A percentile compares a stretch with the other conserved stretches of the same genome.
These are phyloP conservation scores for Smallanthus sonchifolius DNA, from an alignment of 129 eudicot genomes.

Conservation along the genomic window DNA sequence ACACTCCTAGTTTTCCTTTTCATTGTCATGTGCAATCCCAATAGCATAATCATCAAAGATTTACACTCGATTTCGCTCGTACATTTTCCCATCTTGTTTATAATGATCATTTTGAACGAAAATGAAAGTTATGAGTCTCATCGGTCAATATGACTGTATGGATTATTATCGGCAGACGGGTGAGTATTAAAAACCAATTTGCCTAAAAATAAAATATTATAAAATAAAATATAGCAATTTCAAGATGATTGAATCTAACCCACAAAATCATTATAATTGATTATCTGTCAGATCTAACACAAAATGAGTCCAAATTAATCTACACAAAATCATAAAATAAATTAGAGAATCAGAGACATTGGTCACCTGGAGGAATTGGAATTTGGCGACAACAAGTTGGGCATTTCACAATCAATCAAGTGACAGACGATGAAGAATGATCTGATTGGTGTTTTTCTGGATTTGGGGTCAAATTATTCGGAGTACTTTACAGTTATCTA, in stretches of 20 bases:
- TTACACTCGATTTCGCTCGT: too few relatives aligned
- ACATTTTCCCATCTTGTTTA: too few relatives aligned
- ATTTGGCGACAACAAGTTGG: not conserved
- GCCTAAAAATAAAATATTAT: not conserved
- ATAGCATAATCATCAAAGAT: too few relatives aligned
- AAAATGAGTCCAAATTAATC: constrained; percentile 4
- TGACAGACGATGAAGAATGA: constrained; percentile 15
- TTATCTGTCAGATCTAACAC: constrained; percentile 27
- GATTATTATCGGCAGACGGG: too few relatives aligned
- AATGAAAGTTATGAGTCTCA: too few relatives aligned
- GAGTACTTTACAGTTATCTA: constrained; percentile 5
- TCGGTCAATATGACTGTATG: too few relatives aligned
- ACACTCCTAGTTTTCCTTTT: too few relatives aligned
- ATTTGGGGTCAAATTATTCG: constrained; percentile 3
- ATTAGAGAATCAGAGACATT: not conserved
- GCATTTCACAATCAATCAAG: constrained; percentile 29
- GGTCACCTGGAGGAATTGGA: constrained; percentile 6
- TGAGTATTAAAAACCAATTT: too few relatives aligned
- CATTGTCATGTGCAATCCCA: too few relatives aligned
- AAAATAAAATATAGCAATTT: not conserved
- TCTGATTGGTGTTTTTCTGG: constrained; percentile 11
- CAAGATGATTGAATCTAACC: not conserved
- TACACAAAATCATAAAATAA: not conserved
- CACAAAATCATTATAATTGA: constrained; percentile 1
- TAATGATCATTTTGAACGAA: too few relatives aligned